phyloP scores from a whole-genome alignment of 192 early-diverging fungal genomes.

The Coemansia sp. region DNA sequence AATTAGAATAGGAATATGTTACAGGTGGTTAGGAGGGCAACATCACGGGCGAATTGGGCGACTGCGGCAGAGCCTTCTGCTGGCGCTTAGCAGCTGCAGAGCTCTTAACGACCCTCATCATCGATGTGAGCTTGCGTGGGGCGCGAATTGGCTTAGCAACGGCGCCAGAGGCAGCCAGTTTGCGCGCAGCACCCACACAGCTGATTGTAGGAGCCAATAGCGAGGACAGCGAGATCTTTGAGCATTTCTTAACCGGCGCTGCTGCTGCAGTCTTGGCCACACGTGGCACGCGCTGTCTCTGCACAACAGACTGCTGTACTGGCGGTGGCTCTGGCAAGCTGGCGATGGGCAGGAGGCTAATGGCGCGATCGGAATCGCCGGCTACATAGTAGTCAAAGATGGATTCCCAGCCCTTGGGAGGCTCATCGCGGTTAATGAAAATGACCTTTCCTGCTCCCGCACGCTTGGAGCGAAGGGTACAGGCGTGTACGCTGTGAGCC shows the following conservation, averaged over 20 bases:
- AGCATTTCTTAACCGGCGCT: neutral
- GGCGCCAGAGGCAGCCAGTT: neutral
- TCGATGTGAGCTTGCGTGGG: constrained; percentile 32
- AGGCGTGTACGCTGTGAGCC: constrained; percentile 47
- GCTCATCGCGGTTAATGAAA: constrained; percentile 50
- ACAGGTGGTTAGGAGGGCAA: constrained; percentile 9
- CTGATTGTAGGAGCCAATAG: neutral
- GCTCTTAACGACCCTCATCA: constrained; percentile 42
- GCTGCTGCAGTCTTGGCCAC: neutral
- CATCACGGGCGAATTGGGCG: constrained; percentile 19
- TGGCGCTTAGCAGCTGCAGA: neutral
- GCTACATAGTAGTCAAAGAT: constrained; percentile 54
- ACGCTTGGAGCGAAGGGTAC: constrained; percentile 25
- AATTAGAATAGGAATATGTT: neutral
- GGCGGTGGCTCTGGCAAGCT: neutral
- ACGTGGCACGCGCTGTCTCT: neutral
- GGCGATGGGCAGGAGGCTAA: constrained; percentile 27
- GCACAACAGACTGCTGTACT: neutral
- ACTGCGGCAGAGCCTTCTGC: constrained; percentile 1
- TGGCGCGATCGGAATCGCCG: constrained; percentile 42
- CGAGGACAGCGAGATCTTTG: neutral
- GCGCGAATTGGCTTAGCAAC: neutral
- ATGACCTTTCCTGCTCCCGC: constrained; percentile 48
- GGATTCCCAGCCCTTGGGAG: constrained; percentile 50
- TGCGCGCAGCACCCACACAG: neutral